Evolutionary conservation across 768 basidiomycete genomes (phyloP), one percentile per base, ranked within the genome.

Genomic region (Boletellus emodensis): DNA sequence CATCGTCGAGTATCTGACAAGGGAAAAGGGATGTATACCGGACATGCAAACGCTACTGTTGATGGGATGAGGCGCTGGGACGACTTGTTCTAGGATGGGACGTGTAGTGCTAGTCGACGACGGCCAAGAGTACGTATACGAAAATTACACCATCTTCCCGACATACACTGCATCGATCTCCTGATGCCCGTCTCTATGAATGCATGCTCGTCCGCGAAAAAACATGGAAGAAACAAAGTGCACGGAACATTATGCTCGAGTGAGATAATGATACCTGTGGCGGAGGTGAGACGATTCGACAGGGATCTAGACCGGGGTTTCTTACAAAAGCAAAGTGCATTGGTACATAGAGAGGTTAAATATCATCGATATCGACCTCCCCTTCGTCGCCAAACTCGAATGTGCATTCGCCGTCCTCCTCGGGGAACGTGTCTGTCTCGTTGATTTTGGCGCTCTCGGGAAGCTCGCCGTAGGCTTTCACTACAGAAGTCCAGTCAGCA

Each of bases 381-480:
- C 81, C 89, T 62, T 89, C 89, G 61, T 91, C 90, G 35, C 87
- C 90, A 63, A 92, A 93, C 72, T 93, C 90, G 75, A 91, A 92
- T 18, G 82, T 85, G 63, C 87, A 90, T 58, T 92, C 90, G 53
- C 85, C 90, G 51, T 89, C 90, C 58, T 93, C 92, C 63, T 91
- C 90, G 58, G 90, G 90, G 67, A 91, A 92, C 37, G 82, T 85
- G 61, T 94, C 94, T 32, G 92, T 95, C 75, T 97, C 95, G 74
- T 94, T 94, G 76, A 95, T 92, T 76, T 93, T 93, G 65, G 93
- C 91, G 60, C 90, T 90, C 71, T 93, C 90, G 18, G 96, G 95
- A 30, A 98, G 80, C 68, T 99, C 96, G 46, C 96, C 96, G 65
- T 98, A 98, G 15, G 92, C 93, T 82, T 97, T 95, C 67, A 97